These are phyloP conservation scores for Cyathus striatus DNA, from an alignment of 768 basidiomycete species.

Conservation along the genomic window DNA sequence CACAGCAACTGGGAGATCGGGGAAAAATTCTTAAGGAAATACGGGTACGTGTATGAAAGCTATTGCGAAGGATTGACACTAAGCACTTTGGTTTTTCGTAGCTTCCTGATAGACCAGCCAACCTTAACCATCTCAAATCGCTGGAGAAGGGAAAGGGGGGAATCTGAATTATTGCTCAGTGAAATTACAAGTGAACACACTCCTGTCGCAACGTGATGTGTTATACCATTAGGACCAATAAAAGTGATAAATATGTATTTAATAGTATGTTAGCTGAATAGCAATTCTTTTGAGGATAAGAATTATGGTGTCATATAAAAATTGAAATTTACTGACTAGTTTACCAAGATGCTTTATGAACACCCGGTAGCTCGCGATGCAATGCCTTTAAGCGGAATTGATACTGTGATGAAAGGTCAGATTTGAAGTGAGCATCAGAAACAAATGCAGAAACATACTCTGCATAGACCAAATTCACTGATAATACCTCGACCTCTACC, in stretches of 20 bases:
- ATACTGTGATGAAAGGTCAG: constrained; percentile 46
- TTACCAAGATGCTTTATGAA: constrained; percentile 91
- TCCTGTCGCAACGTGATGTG: constrained; percentile 4
- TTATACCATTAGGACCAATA: not conserved
- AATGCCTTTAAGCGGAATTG: constrained; percentile 89
- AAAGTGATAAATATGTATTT: not conserved
- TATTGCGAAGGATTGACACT: too few species aligned
- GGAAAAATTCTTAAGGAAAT: constrained; percentile 79
- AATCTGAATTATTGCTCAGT: constrained; percentile 54
- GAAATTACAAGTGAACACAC: constrained; percentile 7
- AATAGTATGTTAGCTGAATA: not conserved
- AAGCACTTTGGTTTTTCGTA: not conserved
- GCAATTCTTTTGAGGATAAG: not conserved
- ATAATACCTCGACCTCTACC: constrained; percentile 87
- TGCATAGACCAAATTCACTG: constrained; percentile 81
- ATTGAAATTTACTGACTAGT: not conserved
- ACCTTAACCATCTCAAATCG: constrained; percentile 72
- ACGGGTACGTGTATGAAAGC: constrained; percentile 61
- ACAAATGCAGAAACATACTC: constrained; percentile 38
- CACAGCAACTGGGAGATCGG: constrained; percentile 88
- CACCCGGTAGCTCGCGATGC: constrained; percentile 78
- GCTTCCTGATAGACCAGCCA: constrained; percentile 67
- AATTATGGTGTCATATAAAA: not conserved
- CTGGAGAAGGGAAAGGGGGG: constrained; percentile 86
- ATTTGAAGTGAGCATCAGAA: not conserved